Evolutionary conservation across 805 yeast species (phyloP).

Genomic region (Candida oleophila): DNA sequence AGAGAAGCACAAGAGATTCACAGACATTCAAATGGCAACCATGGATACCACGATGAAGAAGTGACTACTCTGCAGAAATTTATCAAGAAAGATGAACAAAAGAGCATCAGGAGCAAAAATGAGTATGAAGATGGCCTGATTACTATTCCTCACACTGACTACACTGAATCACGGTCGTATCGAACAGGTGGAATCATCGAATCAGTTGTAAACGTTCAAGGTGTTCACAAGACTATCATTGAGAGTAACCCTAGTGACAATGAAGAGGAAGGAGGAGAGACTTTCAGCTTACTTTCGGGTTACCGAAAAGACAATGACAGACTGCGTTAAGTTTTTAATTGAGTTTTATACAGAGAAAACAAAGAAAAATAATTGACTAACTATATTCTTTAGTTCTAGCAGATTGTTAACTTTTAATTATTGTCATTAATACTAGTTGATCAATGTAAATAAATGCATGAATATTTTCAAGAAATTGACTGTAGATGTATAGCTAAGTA

Average conservation of each 20-base stretch:
- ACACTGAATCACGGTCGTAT: constrained; percentile 36
- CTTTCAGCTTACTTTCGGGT: constrained; percentile 1
- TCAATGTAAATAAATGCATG: too few species aligned
- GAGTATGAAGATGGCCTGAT: constrained; percentile 7
- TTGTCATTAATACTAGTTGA: too few species aligned
- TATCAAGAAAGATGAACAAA: constrained; percentile 17
- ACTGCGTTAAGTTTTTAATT: neutral
- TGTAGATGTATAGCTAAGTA: too few species aligned
- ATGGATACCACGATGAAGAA: neutral
- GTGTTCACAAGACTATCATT: constrained; percentile 82
- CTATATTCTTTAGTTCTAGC: too few species aligned
- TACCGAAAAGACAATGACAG: neutral
- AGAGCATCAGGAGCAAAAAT: neutral
- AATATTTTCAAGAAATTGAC: too few species aligned
- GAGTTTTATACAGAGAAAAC: too few species aligned
- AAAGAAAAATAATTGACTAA: too few species aligned
- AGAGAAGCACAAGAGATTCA: constrained; percentile 18
- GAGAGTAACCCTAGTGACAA: constrained; percentile 56
- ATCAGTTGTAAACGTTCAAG: constrained; percentile 78
- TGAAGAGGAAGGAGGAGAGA: constrained; percentile 29
- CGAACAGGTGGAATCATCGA: constrained; percentile 71
- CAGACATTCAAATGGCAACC: neutral
- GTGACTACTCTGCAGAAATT: constrained; percentile 17
- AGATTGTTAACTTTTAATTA: too few species aligned
- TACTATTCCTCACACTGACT: constrained; percentile 17